Evolutionary conservation across 345 rosid genomes (phyloP), one percentile per base, ranked within the genome.

Genomic region (Heritiera fomes): DNA sequence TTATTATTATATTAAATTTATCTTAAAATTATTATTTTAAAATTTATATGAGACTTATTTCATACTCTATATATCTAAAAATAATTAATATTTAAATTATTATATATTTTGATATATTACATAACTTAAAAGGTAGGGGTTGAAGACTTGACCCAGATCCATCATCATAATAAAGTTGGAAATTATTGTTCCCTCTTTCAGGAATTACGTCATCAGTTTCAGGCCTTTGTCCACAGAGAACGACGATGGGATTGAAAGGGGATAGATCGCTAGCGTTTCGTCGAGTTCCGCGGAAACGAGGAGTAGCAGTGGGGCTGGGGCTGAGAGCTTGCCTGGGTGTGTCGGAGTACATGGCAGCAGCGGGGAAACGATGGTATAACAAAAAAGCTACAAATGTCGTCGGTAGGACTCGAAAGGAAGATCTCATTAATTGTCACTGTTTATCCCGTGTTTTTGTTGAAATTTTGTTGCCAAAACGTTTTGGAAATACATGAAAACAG

Each of bases 91-190:
- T n/a, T n/a, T n/a, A n/a, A n/a, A n/a, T n/a, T n/a, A n/a, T n/a
- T n/a, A n/a, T n/a, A n/a, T n/a, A n/a, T n/a, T n/a, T n/a, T n/a
- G n/a, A n/a, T n/a, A n/a, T n/a, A n/a, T n/a, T n/a, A n/a, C n/a
- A n/a, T n/a, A n/a, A n/a, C n/a, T n/a, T n/a, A n/a, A n/a, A n/a
- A 3, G 93, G 96, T 46, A 91, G 71, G 14, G 93, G 93, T 56
- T 88, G 86, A 20, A 90, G 85, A 6, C 91, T 91, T 56, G 89
- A 86, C 40, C 92, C 91, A 2, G 80, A 84, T 1, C 91, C 96
- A 20, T 89, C 96, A 45, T 90, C 90, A 6, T 91, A 90, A 66
- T 85, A 90, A 34, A 91, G 84, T 83, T 89, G 93, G 61, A 81
- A 91, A 69, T 81, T 78, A 13, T 47, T 85, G 20, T 70, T 87